Evolutionary conservation across 2,329 filamentous ascomycete genomes (phyloP).

Genomic region (Aspergillus pseudonomiae): DNA sequence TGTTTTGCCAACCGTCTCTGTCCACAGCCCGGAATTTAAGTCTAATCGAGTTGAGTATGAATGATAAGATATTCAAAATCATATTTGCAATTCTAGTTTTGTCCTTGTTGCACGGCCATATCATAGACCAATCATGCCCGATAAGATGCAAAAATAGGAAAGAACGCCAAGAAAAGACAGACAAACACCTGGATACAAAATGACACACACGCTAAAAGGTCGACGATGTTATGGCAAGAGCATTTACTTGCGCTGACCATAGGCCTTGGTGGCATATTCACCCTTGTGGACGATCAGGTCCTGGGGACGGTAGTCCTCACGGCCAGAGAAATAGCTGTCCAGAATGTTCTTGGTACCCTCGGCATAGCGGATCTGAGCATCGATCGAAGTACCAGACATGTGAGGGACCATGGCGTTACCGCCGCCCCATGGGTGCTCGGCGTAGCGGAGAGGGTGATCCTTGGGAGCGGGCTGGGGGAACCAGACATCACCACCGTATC

Average conservation of each 20-base stretch:
- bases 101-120: background rate
- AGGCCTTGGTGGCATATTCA: conserved; percentile 93
- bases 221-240: background rate
- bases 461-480: conserved; percentile 95
- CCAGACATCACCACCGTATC: conserved; percentile 65
- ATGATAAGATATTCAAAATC: background rate
- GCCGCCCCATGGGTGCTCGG: conserved; percentile 91
- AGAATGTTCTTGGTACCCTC: conserved; percentile 87
- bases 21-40: background rate
- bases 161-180: background rate
- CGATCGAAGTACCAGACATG: conserved; percentile 97
- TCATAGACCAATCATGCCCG: background rate
- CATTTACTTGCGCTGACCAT: conserved; percentile 67
- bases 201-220: background rate
- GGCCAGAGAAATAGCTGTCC: conserved; percentile 84
- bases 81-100: background rate
- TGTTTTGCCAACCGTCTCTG: no score
- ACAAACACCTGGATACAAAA: background rate
- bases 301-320: conserved; percentile 82
- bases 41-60: background rate
- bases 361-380: conserved; percentile 92
- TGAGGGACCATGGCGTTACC: conserved; percentile 99
- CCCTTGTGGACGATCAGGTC: conserved; percentile 89
- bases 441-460: conserved; percentile 90
- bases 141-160: background rate